Percentiles rank a stretch among this genome's conserved stretches.
phyloP scores from a whole-genome alignment of 306 rosid genomes.

The Glycine tomentella region DNA sequence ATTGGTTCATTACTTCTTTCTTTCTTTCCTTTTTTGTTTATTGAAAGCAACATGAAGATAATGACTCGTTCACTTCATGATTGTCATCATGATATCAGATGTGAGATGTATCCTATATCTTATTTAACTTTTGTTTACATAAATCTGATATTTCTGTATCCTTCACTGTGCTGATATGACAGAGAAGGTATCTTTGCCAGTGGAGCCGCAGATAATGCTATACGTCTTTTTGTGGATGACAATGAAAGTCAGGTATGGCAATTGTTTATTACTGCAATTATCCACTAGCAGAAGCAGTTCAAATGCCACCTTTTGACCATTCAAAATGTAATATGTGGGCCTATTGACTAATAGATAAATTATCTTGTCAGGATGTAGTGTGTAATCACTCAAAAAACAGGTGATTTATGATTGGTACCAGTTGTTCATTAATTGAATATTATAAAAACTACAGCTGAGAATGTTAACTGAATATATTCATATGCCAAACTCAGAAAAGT shows the following conservation, averaged over 20 bases:
- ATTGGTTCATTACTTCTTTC: neutral
- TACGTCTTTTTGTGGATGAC: slow-evolving; percentile 77
- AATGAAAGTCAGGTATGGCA: slow-evolving; percentile 65
- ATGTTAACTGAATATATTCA: slow-evolving; percentile 25
- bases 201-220: slow-evolving; percentile 95
- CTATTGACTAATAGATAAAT: slow-evolving; percentile 24
- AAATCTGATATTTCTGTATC: slow-evolving; percentile 39
- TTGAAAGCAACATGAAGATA: slow-evolving; percentile 24
- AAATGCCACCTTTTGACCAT: slow-evolving; percentile 12
- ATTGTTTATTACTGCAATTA: neutral
- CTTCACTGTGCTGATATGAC: slow-evolving; percentile 50
- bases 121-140: neutral
- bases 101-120: neutral
- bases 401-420: slow-evolving; percentile 14
- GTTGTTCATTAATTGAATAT: slow-evolving; percentile 22
- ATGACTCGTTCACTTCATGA: slow-evolving; percentile 10
- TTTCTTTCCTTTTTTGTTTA: neutral
- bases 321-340: slow-evolving; percentile 9
- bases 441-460: slow-evolving; percentile 28
- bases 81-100: slow-evolving; percentile 21
- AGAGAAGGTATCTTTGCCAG: slow-evolving; percentile 90
- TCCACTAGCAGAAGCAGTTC: slow-evolving; percentile 15
- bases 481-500: neutral
- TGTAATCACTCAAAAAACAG: slow-evolving; percentile 9
- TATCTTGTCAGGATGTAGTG: slow-evolving; percentile 7